Evolutionary conservation across 73 alveolate species (phyloP), one percentile per base, ranked within the genome.

Genomic region (Paramecium sonneborni): DNA sequence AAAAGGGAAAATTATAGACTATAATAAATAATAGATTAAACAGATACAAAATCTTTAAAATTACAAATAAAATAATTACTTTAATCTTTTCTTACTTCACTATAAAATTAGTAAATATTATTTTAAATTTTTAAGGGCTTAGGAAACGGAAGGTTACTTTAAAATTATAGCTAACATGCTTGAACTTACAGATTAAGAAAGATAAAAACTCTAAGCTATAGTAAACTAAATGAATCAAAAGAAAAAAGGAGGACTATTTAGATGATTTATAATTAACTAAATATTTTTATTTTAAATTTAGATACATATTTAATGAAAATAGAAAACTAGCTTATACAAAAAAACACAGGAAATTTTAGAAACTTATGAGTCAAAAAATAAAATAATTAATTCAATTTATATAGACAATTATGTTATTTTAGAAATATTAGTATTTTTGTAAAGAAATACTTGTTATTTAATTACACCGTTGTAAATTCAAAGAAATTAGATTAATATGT

Each of bases 131-230:
- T 62, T 26, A 11, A 62, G 84, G 44, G 84, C 84, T 62, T 32
- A 26, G 24, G 84, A 62, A 62, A 62, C 84, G 4, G 84, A 62
- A 62, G 84, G 39, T 1, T 62, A 62, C 84, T 62, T 62, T 62
- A 3, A 26, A 26, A 62, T 62, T 30, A 23, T 62, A 30, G 6
- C 84, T 4, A 62, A 62, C 5, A 62, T 62, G 84, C 6, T 62
- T 8, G 84, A 62, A 62, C 14, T 62, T 11, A 62, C 84, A 0
- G 84, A 62, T 26, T 12, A 11, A 12, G 84, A 62, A 62, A 62
- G 44, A 62, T 4, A 24, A 26, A 62, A 62, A 62, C 11, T 62
- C 28, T 62, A 26, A 6, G 20, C 24, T 26, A 62, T 62, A 26
- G 84, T 62, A 26, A 62, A 1, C 12, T 15, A 62, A 24, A 12